Base-by-base conservation (phyloP, 768 basidiomycete genomes). In the Suillus subaureus region DNA sequence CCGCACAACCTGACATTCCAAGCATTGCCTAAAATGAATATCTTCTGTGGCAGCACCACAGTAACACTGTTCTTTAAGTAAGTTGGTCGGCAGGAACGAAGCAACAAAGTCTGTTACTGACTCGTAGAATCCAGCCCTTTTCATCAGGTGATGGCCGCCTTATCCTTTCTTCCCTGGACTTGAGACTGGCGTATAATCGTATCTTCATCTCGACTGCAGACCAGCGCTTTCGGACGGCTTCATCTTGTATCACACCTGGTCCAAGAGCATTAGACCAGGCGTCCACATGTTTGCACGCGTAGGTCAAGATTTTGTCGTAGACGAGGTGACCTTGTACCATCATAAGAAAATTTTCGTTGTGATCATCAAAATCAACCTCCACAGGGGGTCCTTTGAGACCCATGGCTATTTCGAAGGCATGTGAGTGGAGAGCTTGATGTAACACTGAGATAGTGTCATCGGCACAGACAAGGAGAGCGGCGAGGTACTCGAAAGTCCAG, bases 221-320 rank as follows among this genome's bases (percentile, higher is more conserved):
- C 57, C 57, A 58, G 57, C 5, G 4, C 35, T 37, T 16, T 33
- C n/a, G n/a, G 35, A 37, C 15, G 55, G 13, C n/a, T 40, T 58
- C 16, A 4, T 58, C 26, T 37, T 26, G 57, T 26, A 26, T 40
- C n/a, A 23, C 5, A 16, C 40, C 26, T 4, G 57, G 9, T 26
- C 18, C 16, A 26, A 58, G 26, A 40, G 16, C 26, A 26, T 26
- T 40, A 28, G 57, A 58, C 57, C 35, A 58, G 16, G 39, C 4
- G 39, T 58, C 57, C 57, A 40, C 16, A 15, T 58, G 39, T 40
- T 40, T 58, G 16, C 16, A 40, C 9, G 37, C 23, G 11, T 40
- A 58, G 15, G 57, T 18, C 15, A 58, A 40, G 9, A 58, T 58
- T 40, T 39, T 58, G 57, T 58, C 57, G 39, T 58, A 16, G 8